Conservation (phyloP, 2,329 filamentous ascomycete genomes). For the Epichloe brachyelytri region DNA sequence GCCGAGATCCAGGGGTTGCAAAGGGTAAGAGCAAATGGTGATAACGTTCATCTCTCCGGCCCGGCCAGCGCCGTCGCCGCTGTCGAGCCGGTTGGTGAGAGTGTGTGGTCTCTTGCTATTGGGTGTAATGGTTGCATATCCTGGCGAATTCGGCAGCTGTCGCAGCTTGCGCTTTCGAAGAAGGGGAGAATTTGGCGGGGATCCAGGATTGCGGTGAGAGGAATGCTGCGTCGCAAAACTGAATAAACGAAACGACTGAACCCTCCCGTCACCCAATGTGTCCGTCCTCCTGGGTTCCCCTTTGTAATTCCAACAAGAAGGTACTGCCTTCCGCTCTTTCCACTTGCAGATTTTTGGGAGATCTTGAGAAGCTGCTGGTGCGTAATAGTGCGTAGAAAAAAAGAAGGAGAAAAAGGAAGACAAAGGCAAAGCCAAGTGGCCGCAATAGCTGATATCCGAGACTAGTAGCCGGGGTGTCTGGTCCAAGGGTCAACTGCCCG, state of each 20-base stretch:
- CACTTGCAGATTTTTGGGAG: not conserved
- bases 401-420: not conserved
- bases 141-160: constrained; percentile 1
- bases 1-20: constrained; percentile 4
- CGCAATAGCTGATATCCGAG: not conserved
- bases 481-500: not conserved
- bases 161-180: constrained; percentile 4
- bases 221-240: not conserved
- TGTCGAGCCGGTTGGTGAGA: not conserved
- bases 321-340: not conserved
- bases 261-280: not conserved
- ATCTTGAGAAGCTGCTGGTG: not conserved
- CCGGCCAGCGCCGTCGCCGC: not conserved
- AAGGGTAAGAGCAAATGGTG: constrained; percentile 9
- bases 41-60: constrained; percentile 11
- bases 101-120: constrained; percentile 3
- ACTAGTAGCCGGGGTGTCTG: not conserved
- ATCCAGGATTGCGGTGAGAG: not conserved
- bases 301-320: too few species aligned
- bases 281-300: too few species aligned
- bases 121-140: constrained; percentile 4
- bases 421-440: too few species aligned
- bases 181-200: not conserved
- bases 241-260: not conserved
- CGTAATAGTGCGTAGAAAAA: not conserved